These are phyloP conservation scores for Teunomyces lycoperdinae DNA, from an alignment of 805 yeast genomes.

Conservation along the genomic window DNA sequence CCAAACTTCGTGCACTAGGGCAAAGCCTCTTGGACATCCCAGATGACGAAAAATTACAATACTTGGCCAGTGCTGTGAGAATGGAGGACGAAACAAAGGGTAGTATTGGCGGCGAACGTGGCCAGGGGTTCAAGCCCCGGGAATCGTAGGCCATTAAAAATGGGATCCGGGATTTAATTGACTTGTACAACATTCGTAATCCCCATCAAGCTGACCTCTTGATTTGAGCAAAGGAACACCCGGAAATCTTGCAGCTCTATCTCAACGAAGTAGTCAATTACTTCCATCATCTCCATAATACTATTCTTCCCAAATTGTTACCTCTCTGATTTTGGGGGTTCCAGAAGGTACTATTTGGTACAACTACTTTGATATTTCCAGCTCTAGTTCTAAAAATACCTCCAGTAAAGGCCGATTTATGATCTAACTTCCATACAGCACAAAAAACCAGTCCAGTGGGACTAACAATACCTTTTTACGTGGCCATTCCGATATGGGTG, in stretches of 20 bases:
- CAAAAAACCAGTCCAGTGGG: constrained; percentile 22
- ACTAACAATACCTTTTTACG: constrained; percentile 43
- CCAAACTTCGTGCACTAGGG: constrained; percentile 20
- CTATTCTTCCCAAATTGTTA: constrained; percentile 6
- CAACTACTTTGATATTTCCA: constrained; percentile 4
- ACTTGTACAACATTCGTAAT: constrained; percentile 7
- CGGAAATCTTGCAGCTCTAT: constrained; percentile 7
- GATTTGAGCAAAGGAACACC: constrained; percentile 3
- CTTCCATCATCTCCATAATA: constrained; percentile 6
- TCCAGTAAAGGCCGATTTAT: constrained; percentile 25
- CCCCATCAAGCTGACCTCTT: constrained; percentile 5
- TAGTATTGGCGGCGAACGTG: constrained; percentile 9
- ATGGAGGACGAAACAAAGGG: constrained; percentile 20
- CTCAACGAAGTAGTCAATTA: constrained; percentile 7
- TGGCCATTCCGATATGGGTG: constrained; percentile 47
- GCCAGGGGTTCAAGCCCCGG: constrained; percentile 9
- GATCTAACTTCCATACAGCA: constrained; percentile 23
- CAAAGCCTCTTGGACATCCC: constrained; percentile 26
- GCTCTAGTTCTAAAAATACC: constrained; percentile 16
- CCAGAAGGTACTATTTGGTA: constrained; percentile 11
- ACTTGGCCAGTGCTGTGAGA: constrained; percentile 28
- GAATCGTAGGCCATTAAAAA: constrained; percentile 11
- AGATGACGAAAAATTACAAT: constrained; percentile 20
- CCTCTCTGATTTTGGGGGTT: constrained; percentile 65
- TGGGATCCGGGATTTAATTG: constrained; percentile 8